Evolutionary conservation across 768 basidiomycete species (phyloP), one percentile per base, ranked within the genome.

Genomic region (Russula compacta): DNA sequence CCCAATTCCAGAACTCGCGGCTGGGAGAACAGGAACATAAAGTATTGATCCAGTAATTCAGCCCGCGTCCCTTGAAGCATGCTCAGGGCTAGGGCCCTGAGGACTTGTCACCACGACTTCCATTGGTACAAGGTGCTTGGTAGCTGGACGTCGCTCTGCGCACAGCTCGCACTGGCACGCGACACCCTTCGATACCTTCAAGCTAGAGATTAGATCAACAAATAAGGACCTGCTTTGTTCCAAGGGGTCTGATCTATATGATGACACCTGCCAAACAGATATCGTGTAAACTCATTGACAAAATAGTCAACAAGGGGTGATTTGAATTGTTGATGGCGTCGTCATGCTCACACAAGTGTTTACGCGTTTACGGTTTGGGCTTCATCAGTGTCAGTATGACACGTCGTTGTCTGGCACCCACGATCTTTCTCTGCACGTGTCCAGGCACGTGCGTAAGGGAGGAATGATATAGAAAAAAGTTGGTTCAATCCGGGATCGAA

Each of bases 401-500:
- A 19, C 39, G 55, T 43, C 39, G 21, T 2, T 1, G n/a, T n/a
- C n/a, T n/a, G 8, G 15, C 11, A 17, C 17, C 21, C 19, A n/a
- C 32, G n/a, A 12, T 44, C 29, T 17, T 50, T 35, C 9, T 50
- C 32, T 12, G 17, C 33, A 50, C 49, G 49, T 33, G 49, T 6
- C 3, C 15, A 24, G 24, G 6, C 48, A 58, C 29, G 38, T 60
- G 47, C 14, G 4, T 6, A 51, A 4, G 3, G n/a, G 17, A 1
- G 0, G 33, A 24, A n/a, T 4, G 14, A 15, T 12, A 40, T 40
- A 32, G 8, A 42, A 58, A 65, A 66, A 58, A 2, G 29, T 12
- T 67, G 66, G 66, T 66, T 67, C 66, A 66, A 63, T 59, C 66
- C 66, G 46, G 66, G 66, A 63, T 67, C 66, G 66, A 67, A 67